Evolutionary conservation across 2,329 filamentous ascomycete species (phyloP), one percentile per base, ranked within the genome.

Genomic region (Neonectria coccinea): DNA sequence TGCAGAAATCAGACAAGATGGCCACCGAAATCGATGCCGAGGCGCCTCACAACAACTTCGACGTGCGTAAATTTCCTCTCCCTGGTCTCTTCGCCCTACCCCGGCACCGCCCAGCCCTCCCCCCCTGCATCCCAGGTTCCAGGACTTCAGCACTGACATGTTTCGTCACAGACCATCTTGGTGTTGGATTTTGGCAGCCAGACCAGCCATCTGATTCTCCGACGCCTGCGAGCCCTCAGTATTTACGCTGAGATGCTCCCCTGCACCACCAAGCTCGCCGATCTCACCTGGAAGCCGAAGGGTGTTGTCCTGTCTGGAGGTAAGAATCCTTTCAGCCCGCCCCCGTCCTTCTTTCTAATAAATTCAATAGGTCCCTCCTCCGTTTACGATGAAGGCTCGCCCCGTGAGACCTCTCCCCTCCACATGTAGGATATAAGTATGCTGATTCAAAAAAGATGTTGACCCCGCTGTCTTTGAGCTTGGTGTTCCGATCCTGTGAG

Each of bases 301-400:
- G 95, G 94, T 71, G 89, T 98, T 68, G 91, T 97, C 61, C 65
- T 82, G 11, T 79, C 76, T 29, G 82, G 82, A 60, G 82, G 80
- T 74, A 54, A 36, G 64, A 59, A 56, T 44, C 44, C 45, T 44
- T 55, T 22, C 25, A 9, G n/a, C n/a, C 52, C 36, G 14, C 22
- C 20, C 16, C 9, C 27, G 14, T 52, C 7, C 41, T 33, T 56
- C 65, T 53, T 41, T 56, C 63, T 69, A 36, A 67, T 66, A 50
- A 22, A 56, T 1, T 55, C 20, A 12, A 5, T 57, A 77, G 78
- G 81, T 5, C 86, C 86, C n/a, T 82, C 82, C 59, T 94, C 91
- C 3, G 94, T 97, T 57, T 97, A 97, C 75, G 92, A 94, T 60
- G 81, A 89, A 33, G 92, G 85, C 68, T 87, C 92, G 4, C 94